Base-by-base conservation (phyloP, 352 stramenopile species). In the Pythium aquatile region DNA sequence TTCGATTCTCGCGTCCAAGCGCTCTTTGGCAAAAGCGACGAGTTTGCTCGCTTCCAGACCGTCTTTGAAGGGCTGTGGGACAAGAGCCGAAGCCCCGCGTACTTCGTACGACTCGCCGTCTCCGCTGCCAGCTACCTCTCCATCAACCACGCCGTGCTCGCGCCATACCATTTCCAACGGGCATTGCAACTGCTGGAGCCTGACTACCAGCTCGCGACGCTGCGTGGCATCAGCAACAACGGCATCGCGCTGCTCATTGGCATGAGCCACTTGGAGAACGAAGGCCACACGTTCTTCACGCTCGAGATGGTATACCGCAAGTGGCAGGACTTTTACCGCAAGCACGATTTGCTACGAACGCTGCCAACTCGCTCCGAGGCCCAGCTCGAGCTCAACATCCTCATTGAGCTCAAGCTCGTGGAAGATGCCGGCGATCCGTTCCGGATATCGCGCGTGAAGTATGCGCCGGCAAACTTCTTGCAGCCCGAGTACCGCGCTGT, bases 231-330 rank as follows among this genome's bases (percentile, higher is more conserved):
- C 40, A 79, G 78, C 30, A 72, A 91, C 62, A 69, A 85, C 51
- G 81, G 81, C 11, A 83, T 95, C n/a, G 83, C 79, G 10, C 66
- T 95, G 28, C 58, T 93, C 14, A 81, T 93, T 17, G 85, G 81
- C 10, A 95, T 93, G 86, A 83, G 80, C 44, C 81, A 90, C 44
- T 61, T 93, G 3, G 85, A 95, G 58, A 82, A 82, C 55, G 74
- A 84, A 8, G 78, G 74, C 20, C 77, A 88, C 58, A 66, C 68
- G 5, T 78, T 87, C 26, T 91, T 87, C 56, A 93, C 86, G 52
- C 74, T 95, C 33, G 86, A 93, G 63, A 95, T 93, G 86, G 80
- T 95, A 17, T 95, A 91, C 57, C 66, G 74, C 52, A 78, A 82
- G 30, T 95, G 86, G 84, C 74, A 90, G 51, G 74, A 77, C n/a